Conservation (phyloP, 2,329 filamentous ascomycete genomes). For the Gaeumannomyces sp. region DNA sequence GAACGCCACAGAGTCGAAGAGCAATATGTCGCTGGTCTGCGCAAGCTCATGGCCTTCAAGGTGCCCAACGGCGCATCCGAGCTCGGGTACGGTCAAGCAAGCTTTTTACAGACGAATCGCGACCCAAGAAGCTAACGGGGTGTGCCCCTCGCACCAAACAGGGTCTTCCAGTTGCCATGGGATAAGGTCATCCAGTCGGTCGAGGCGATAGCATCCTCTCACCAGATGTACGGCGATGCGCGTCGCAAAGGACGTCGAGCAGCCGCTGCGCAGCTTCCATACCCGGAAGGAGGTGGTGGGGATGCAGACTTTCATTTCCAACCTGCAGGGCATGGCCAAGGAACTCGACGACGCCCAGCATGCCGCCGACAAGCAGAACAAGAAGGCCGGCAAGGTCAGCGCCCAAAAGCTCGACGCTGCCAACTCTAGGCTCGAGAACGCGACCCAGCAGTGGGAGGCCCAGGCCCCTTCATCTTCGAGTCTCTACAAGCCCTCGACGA, state of each 20-base stretch:
- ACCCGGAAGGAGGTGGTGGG: slow-evolving; percentile 70
- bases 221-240: slow-evolving; percentile 72
- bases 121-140: not conserved
- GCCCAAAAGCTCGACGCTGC: slow-evolving; percentile 73
- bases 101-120: not conserved
- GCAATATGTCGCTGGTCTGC: slow-evolving; percentile 74
- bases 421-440: slow-evolving; percentile 65
- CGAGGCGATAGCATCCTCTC: slow-evolving; percentile 75
- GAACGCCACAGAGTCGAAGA: slow-evolving; percentile 92
- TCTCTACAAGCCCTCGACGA: slow-evolving; percentile 88
- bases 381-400: slow-evolving; percentile 71
- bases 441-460: slow-evolving; percentile 84
- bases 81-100: slow-evolving; percentile 63
- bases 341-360: slow-evolving; percentile 81
- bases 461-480: slow-evolving; percentile 92
- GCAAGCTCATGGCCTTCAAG: slow-evolving; percentile 70
- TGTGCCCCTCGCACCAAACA: slow-evolving; percentile 40
- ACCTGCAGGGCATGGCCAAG: slow-evolving; percentile 72
- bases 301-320: slow-evolving; percentile 75
- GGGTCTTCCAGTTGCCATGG: slow-evolving; percentile 88
- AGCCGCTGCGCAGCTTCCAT: slow-evolving; percentile 70
- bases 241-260: slow-evolving; percentile 85
- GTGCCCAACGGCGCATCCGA: slow-evolving; percentile 72
- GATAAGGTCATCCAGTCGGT: slow-evolving; percentile 75
- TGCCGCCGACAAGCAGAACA: slow-evolving; percentile 75